Conservation (phyloP, 2,329 filamentous ascomycete species). For the Alternaria novae-zelandiae region DNA sequence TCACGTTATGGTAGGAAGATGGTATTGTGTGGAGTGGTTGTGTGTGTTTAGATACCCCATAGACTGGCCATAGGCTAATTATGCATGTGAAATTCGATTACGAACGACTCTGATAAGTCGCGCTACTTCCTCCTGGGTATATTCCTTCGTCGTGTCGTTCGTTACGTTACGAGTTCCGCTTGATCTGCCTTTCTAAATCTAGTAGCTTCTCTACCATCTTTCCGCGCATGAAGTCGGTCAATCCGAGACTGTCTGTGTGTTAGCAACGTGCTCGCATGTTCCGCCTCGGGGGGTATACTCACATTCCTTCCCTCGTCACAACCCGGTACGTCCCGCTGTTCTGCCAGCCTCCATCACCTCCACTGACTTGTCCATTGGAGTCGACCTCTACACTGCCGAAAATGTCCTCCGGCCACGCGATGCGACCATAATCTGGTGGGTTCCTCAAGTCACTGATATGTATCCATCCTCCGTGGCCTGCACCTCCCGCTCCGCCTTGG, state of each 20-base stretch:
- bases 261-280: not conserved
- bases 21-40: not conserved
- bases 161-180: conserved; percentile 14
- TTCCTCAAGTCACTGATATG: conserved; percentile 67
- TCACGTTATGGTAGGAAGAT: not conserved
- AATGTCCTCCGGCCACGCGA: conserved; percentile 71
- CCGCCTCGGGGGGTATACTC: conserved; percentile 35
- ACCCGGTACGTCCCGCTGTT: conserved; percentile 67
- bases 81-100: not conserved
- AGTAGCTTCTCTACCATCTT: conserved; percentile 27
- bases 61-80: conserved; percentile 3
- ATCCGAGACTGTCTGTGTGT: conserved; percentile 15
- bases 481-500: conserved; percentile 65
- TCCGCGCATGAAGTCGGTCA: conserved; percentile 32
- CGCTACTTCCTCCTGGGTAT: conserved; percentile 3
- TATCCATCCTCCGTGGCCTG: conserved; percentile 65
- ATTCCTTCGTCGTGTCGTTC: not conserved
- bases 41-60: conserved; percentile 30
- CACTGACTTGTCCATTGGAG: conserved; percentile 62
- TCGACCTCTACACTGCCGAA: conserved; percentile 70
- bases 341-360: conserved; percentile 64
- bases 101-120: not conserved
- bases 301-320: conserved; percentile 66
- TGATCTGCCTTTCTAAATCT: conserved; percentile 28
- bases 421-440: conserved; percentile 68